phyloP scores from a whole-genome alignment of 2,329 filamentous ascomycete genomes.

The Paecilomyces sp. region DNA sequence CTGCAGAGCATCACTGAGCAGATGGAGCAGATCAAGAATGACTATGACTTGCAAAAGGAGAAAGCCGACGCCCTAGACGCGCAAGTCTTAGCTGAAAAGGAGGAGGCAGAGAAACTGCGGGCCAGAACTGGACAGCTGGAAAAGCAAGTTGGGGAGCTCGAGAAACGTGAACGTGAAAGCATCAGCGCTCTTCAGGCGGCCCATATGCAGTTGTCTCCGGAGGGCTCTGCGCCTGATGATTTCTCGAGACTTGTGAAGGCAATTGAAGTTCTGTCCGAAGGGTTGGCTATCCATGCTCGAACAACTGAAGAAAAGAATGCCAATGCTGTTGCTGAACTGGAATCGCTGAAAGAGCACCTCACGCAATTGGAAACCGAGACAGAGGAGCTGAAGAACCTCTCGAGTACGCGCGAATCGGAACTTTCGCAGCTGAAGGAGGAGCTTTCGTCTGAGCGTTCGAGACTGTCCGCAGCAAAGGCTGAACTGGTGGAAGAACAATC shows the following conservation, averaged over 20 bases:
- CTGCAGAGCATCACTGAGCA: conserved; percentile 31
- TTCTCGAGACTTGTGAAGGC: conserved; percentile 53
- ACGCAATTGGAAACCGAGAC: conserved; percentile 54
- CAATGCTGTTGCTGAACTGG: conserved; percentile 57
- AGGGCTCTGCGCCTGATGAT: conserved; percentile 49
- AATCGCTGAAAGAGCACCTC: conserved; percentile 49
- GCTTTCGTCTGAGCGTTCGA: conserved; percentile 41
- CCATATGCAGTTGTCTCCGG: conserved; percentile 52
- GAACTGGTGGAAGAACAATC: conserved; percentile 60
- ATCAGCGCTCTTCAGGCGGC: conserved; percentile 52
- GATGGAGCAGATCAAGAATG: conserved; percentile 51
- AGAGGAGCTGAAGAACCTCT: conserved; percentile 45
- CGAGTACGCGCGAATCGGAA: conserved; percentile 47
- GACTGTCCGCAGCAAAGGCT: conserved; percentile 37
- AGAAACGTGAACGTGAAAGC: conserved; percentile 48
- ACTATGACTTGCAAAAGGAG: conserved; percentile 53
- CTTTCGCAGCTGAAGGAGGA: conserved; percentile 49
- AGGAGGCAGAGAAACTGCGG: conserved; percentile 37
- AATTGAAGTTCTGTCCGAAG: conserved; percentile 52
- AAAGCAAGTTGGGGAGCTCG: conserved; percentile 44
- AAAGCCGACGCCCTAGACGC: conserved; percentile 52
- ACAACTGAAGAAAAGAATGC: conserved; percentile 54
- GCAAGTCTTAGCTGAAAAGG: conserved; percentile 49
- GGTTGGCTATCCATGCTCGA: conserved; percentile 53
- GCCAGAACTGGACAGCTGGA: conserved; percentile 41